phyloP scores from a whole-genome alignment of 768 basidiomycete genomes.

The Phylloporus arenicola region DNA sequence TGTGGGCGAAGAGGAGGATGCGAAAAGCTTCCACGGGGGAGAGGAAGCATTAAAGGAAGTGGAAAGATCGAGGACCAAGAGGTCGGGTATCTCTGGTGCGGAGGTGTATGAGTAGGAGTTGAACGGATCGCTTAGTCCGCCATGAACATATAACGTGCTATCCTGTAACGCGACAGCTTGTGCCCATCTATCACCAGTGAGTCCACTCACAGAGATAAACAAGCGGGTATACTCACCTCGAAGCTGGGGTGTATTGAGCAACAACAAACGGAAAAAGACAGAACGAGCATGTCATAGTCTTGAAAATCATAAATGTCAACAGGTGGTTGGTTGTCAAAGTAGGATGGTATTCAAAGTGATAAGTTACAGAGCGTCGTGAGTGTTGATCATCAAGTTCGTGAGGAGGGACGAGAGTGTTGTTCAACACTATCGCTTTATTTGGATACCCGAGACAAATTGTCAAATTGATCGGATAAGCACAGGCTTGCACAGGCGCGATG shows the following conservation, averaged over 20 bases:
- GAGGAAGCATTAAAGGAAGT: slow-evolving; percentile 51
- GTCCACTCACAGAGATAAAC: neutral
- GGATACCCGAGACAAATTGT: slow-evolving; percentile 1
- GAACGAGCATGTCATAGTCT: slow-evolving; percentile 3
- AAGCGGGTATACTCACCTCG: slow-evolving; percentile 17
- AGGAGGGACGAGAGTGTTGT: no score
- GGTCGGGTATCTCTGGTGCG: slow-evolving; percentile 67
- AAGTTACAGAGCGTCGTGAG: slow-evolving; percentile 16
- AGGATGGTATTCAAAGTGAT: slow-evolving; percentile 3
- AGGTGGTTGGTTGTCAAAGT: neutral
- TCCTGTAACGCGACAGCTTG: slow-evolving; percentile 60
- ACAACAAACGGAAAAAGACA: slow-evolving; percentile 13
- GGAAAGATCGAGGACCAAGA: slow-evolving; percentile 63
- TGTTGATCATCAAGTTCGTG: slow-evolving; percentile 15
- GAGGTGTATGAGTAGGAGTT: slow-evolving; percentile 67
- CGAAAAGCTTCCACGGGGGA: slow-evolving; percentile 65
- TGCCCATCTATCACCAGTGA: slow-evolving; percentile 64
- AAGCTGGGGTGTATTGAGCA: slow-evolving; percentile 22
- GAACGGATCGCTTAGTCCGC: slow-evolving; percentile 72
- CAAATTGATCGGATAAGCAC: neutral
- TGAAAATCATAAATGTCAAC: slow-evolving; percentile 8
- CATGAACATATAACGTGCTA: slow-evolving; percentile 64
- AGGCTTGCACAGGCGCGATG: neutral
- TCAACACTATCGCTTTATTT: slow-evolving; percentile 4
- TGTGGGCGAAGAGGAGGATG: slow-evolving; percentile 47